These are phyloP conservation scores for Botrytis fragariae DNA, from an alignment of 2,329 filamentous ascomycete species.

Conservation along the genomic window DNA sequence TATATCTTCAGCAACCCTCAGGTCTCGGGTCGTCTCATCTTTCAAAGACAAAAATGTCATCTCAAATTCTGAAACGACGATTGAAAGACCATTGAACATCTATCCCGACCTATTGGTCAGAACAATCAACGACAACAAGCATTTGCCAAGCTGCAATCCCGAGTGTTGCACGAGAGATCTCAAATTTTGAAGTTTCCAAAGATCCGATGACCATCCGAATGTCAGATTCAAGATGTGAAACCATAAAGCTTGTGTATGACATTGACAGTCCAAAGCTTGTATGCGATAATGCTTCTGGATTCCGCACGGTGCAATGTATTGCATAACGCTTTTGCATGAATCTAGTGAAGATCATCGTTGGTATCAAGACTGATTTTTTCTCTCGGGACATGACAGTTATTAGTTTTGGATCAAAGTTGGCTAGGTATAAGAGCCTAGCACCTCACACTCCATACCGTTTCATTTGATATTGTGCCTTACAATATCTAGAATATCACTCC, in stretches of 20 bases:
- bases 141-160: slow-evolving; percentile 4
- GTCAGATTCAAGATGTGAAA: background rate
- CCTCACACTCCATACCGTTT: background rate
- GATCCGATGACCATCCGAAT: background rate
- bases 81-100: background rate
- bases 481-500: background rate
- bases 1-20: background rate
- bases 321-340: background rate
- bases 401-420: background rate
- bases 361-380: background rate
- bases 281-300: background rate
- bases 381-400: background rate
- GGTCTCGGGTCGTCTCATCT: background rate
- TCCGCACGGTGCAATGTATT: background rate
- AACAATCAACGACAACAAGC: background rate
- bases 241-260: background rate
- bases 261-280: background rate
- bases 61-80: background rate
- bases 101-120: background rate
- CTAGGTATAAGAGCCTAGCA: background rate
- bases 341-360: background rate
- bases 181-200: background rate
- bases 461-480: background rate
- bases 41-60: background rate
- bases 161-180: background rate